Percentiles rank a stretch among this genome's conserved stretches.
These are phyloP conservation scores for Fusarium sp. DNA, from an alignment of 2,329 filamentous ascomycete species.

Conservation along the genomic window DNA sequence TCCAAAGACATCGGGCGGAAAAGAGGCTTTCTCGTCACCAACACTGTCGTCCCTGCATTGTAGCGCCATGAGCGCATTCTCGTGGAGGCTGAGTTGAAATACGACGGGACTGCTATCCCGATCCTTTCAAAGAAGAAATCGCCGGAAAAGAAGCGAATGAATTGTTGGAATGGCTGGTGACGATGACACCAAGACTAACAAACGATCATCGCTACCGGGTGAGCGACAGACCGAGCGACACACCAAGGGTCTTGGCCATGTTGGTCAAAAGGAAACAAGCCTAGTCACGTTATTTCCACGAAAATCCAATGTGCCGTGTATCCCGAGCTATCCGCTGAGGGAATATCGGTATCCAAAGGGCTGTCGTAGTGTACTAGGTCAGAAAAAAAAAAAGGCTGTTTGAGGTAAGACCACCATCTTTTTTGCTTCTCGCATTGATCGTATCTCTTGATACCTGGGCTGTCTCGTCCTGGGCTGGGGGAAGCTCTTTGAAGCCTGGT, in stretches of 20 bases:
- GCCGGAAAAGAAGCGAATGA: not conserved
- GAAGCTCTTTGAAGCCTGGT: slow-evolving; percentile 20
- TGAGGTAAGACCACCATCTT: not conserved
- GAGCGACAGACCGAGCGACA: slow-evolving; percentile 17
- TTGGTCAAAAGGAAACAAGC: not conserved
- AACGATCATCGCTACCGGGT: slow-evolving; percentile 23
- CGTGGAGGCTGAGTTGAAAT: slow-evolving; percentile 22
- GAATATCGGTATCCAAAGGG: not conserved
- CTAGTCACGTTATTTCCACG: slow-evolving; percentile 4
- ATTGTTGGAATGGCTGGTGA: not conserved
- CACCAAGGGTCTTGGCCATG: slow-evolving; percentile 23
- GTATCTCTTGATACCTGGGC: slow-evolving; percentile 20
- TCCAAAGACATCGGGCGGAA: slow-evolving; percentile 26
- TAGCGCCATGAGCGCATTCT: slow-evolving; percentile 11
- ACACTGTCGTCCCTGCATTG: not conserved
- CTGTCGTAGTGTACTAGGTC: not conserved
- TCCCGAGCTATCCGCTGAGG: not conserved
- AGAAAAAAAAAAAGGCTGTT: not conserved
- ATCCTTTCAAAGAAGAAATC: not conserved
- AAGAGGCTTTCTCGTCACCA: not conserved
- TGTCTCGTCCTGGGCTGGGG: not conserved
- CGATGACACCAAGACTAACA: not conserved
- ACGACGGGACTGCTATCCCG: not conserved
- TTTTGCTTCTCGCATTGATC: slow-evolving; percentile 17
- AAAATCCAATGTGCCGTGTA: not conserved